Evolutionary conservation across 2,329 filamentous ascomycete genomes (phyloP).

Genomic region (Aureobasidium sp.): DNA sequence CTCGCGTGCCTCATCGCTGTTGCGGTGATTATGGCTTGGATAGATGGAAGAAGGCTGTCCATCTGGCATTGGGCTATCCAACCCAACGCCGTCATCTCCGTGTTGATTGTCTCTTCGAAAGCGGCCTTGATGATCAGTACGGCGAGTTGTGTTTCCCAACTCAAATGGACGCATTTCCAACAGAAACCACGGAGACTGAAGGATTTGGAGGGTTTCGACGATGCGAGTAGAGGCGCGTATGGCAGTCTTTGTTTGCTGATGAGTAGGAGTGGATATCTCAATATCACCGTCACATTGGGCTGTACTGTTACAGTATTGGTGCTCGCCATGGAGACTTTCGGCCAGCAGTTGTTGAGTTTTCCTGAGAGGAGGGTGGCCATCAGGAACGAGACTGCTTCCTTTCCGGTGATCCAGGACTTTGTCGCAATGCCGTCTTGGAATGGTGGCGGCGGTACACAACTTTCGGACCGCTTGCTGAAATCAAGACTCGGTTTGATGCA

Average conservation of each 20-base stretch:
- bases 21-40: background rate
- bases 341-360: background rate
- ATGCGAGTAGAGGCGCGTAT: background rate
- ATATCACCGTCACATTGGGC: background rate
- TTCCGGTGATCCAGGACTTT: background rate
- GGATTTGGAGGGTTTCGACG: background rate
- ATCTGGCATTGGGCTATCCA: slow-evolving; percentile 9
- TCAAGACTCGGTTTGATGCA: background rate
- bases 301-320: background rate
- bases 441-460: background rate
- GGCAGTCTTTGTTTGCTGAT: background rate
- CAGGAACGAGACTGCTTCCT: background rate
- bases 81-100: background rate
- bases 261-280: background rate
- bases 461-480: background rate
- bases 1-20: background rate
- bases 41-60: background rate
- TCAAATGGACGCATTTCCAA: background rate
- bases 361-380: background rate
- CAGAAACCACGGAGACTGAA: background rate
- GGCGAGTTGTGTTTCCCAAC: background rate
- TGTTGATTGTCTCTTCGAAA: background rate
- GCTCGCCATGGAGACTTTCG: background rate
- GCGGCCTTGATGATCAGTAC: slow-evolving; percentile 3
- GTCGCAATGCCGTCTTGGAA: background rate